These are phyloP conservation scores for Euphorbia neoarborescens DNA, from an alignment of 441 rosid genomes.

Conservation along the genomic window DNA sequence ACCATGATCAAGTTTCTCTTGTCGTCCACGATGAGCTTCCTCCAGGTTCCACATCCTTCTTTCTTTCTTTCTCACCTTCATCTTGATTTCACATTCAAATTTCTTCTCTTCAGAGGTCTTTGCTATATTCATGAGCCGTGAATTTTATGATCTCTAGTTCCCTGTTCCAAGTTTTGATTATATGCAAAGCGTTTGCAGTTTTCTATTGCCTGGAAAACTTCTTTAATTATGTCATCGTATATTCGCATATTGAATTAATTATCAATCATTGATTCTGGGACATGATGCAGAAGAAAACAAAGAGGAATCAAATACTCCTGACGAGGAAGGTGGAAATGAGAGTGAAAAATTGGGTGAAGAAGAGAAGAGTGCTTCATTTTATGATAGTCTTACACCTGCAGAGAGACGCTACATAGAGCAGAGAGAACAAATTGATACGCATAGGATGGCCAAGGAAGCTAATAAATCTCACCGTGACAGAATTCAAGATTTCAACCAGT, in stretches of 20 bases:
- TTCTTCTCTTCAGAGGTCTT: not conserved
- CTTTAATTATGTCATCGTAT: no score
- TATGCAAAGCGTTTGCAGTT: not conserved
- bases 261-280: not conserved
- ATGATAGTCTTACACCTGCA: conserved; percentile 50
- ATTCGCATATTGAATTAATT: no score
- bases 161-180: no score
- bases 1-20: conserved; percentile 32
- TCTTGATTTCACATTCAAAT: not conserved
- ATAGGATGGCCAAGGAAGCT: conserved; percentile 56
- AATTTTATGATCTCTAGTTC: not conserved
- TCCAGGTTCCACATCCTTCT: conserved; percentile 32
- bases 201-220: not conserved
- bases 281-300: conserved; percentile 23
- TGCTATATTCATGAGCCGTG: not conserved
- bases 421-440: conserved; percentile 44
- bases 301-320: conserved; percentile 23
- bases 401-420: conserved; percentile 56
- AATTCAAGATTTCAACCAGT: conserved; percentile 65
- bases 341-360: conserved; percentile 27
- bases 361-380: conserved; percentile 28
- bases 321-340: conserved; percentile 23
- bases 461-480: conserved; percentile 58
- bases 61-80: not conserved
- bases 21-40: conserved; percentile 34